Conservation (phyloP, 306 rosid genomes). For the Trifolium dubium region DNA sequence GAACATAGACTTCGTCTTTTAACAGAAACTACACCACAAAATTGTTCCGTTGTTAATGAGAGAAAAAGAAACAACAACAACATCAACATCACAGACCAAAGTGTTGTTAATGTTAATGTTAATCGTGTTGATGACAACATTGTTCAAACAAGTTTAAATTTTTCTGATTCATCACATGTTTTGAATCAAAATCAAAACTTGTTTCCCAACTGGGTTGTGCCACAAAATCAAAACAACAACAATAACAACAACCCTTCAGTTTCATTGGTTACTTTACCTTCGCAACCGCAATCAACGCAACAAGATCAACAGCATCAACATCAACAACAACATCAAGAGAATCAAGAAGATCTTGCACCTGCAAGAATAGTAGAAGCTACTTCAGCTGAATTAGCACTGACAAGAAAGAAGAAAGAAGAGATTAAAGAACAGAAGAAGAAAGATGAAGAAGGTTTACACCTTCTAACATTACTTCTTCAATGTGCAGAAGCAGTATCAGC, state of each 20-base stretch:
- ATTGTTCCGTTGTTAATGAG: neutral
- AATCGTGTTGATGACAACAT: conserved; percentile 14
- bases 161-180: conserved; percentile 37
- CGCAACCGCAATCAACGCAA: conserved; percentile 10
- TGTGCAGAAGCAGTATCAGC: conserved; percentile 96
- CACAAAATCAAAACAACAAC: conserved; percentile 18
- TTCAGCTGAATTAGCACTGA: conserved; percentile 31
- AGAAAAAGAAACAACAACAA: neutral
- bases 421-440: conserved; percentile 74
- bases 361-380: neutral
- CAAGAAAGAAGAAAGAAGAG: conserved; percentile 78
- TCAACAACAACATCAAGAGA: conserved; percentile 32
- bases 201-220: conserved; percentile 61
- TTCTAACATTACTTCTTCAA: conserved; percentile 82
- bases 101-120: conserved; percentile 1
- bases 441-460: conserved; percentile 90
- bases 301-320: conserved; percentile 14
- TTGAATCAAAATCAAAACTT: conserved; percentile 49
- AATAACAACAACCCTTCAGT: conserved; percentile 34
- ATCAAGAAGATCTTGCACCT: conserved; percentile 38
- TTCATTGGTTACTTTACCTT: conserved; percentile 43
- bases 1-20: conserved; percentile 82
- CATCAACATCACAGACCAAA: neutral
- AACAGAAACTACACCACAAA: conserved; percentile 24
- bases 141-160: conserved; percentile 39